Conservation (phyloP, 345 rosid species). For the Stellera chamaejasme region DNA sequence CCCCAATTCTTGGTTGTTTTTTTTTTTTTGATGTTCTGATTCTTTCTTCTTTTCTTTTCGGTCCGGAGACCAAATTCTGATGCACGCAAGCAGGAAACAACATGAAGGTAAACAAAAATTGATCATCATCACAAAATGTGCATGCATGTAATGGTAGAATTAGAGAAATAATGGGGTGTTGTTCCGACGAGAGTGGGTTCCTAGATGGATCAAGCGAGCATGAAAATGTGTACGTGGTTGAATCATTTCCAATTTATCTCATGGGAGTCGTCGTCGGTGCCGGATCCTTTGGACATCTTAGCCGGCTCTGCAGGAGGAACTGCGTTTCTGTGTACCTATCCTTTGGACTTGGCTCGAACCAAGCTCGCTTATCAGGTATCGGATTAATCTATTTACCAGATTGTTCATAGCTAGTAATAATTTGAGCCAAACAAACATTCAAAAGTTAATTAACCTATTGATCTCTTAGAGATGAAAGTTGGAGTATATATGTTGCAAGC, state of each 20-base stretch:
- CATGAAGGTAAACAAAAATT: no score
- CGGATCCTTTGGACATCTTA: conserved; percentile 78
- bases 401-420: neutral
- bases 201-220: conserved; percentile 37
- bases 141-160: no score
- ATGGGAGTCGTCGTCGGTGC: conserved; percentile 81
- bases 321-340: conserved; percentile 89
- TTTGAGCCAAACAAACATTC: no score
- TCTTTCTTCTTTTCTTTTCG: no score
- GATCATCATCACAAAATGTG: no score
- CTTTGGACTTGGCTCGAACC: conserved; percentile 91
- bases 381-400: neutral
- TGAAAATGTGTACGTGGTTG: conserved; percentile 29
- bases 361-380: conserved; percentile 83
- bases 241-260: conserved; percentile 55
- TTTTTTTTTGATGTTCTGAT: no score
- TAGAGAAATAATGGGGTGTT: conserved; percentile 14
- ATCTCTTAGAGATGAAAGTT: no score
- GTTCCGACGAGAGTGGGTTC: conserved; percentile 46
- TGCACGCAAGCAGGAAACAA: no score
- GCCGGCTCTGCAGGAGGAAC: conserved; percentile 95
- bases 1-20: no score
- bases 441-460: neutral
- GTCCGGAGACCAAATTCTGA: no score
- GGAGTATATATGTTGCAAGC: no score